Evolutionary conservation across 2,329 filamentous ascomycete genomes (phyloP).

Genomic region (Colletotrichum tabaci): DNA sequence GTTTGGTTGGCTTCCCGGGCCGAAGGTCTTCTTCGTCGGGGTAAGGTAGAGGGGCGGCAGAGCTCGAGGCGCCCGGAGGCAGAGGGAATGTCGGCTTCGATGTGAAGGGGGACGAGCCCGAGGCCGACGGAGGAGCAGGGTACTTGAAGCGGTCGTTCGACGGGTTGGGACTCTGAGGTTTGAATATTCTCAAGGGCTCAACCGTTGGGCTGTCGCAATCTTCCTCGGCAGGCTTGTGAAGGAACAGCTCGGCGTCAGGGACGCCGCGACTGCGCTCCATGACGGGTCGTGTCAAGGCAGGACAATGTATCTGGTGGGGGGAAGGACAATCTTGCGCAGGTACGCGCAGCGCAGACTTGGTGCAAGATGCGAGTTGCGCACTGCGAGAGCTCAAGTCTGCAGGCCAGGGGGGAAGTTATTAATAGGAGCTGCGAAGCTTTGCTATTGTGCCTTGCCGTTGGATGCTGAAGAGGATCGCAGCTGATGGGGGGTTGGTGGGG

Average conservation of each 20-base stretch:
- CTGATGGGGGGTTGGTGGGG: constrained; percentile 41
- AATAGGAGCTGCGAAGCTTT: constrained; percentile 45
- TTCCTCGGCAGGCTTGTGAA: constrained; percentile 69
- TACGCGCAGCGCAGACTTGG: constrained; percentile 43
- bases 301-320: constrained; percentile 33
- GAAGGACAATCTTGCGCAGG: constrained; percentile 40
- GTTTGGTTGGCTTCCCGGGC: constrained; percentile 57
- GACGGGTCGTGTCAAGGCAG: constrained; percentile 48
- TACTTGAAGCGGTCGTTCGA: constrained; percentile 64
- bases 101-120: constrained; percentile 56
- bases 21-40: constrained; percentile 77
- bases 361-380: constrained; percentile 39
- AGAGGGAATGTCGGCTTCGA: constrained; percentile 73
- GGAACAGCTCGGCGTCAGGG: constrained; percentile 87
- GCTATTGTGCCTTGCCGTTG: constrained; percentile 39
- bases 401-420: constrained; percentile 44
- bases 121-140: constrained; percentile 60
- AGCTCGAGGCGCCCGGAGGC: constrained; percentile 79
- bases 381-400: constrained; percentile 36
- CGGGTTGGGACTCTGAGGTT: constrained; percentile 78
- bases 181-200: constrained; percentile 88
- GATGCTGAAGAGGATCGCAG: constrained; percentile 33
- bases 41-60: constrained; percentile 78
- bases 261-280: constrained; percentile 74
- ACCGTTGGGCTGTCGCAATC: constrained; percentile 82